Evolutionary conservation across 192 early-diverging fungal genomes (phyloP), one percentile per base, ranked within the genome.

Genomic region (Phlyctochytrium bullatum): DNA sequence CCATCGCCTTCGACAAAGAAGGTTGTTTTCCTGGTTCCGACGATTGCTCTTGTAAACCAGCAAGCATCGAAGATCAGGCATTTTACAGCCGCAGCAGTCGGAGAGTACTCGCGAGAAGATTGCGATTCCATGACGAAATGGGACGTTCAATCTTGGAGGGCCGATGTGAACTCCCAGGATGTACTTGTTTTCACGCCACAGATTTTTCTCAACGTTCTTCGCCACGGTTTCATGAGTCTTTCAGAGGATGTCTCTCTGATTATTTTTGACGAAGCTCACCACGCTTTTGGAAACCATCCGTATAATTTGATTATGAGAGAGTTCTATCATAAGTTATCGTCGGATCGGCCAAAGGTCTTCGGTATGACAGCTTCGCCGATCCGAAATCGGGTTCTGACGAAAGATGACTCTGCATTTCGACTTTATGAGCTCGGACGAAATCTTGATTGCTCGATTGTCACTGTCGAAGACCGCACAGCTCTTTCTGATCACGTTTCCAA

Each of bases 241-340:
- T 59, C 61, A 28, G 24, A 28, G 2, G 52, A 91, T 80, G 83
- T 95, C 32, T 78, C 87, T 69, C 71, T 96, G 59, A 80, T 97
- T 33, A 88, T 96, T 79, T 95, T 97, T 71, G 95, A 98, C 73
- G 93, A 91, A 60, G 93, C 95, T 75, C 94, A 98, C 68, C 83
- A 93, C 3, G 23, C 92, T 86, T 78, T 85, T 23, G 82, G 83
- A 65, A 75, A 80, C 27, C 93, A 95, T 66, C 90, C 92, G 0
- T 95, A 90, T 73, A 79, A 85, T 62, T 61, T 87, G 10, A 86
- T 96, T 34, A 93, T 96, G 91, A 81, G 80, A 52, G 88, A 92
- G 60, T 92, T 93, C 69, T 98, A 95, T 71, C 75, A 83, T 61
- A 61, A 76, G 6, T 23, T 88, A 6, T 6, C 27, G 54, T 10